Conservation (phyloP, 2,329 filamentous ascomycete genomes). For the Emericellopsis atlantica region DNA sequence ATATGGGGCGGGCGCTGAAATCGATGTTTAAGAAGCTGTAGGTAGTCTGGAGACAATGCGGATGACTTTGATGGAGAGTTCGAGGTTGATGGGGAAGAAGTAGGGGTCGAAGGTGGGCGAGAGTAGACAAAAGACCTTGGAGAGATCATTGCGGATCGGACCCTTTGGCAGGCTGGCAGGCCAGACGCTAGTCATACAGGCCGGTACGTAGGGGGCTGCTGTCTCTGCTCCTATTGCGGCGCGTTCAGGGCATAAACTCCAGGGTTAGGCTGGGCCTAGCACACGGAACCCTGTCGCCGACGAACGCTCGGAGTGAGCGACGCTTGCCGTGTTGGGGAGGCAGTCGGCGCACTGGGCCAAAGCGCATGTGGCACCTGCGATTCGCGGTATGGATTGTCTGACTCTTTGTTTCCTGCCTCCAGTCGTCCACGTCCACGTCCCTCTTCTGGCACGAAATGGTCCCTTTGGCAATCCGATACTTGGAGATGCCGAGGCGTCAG, state of each 20-base stretch:
- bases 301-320: not conserved
- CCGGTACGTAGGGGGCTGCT: too few relatives aligned
- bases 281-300: not conserved
- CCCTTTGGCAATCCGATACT: not conserved
- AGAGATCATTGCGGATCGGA: slow-evolving; percentile 8
- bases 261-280: too few relatives aligned
- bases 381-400: not conserved
- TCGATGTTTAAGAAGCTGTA: not conserved
- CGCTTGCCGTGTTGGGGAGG: slow-evolving; percentile 1
- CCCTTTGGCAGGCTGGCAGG: not conserved
- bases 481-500: not conserved
- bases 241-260: too few relatives aligned
- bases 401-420: not conserved
- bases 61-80: slow-evolving; percentile 1
- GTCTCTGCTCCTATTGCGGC: too few relatives aligned
- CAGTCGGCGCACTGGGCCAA: not conserved
- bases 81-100: slow-evolving; percentile 3
- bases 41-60: not conserved
- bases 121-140: slow-evolving; percentile 9
- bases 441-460: not conserved
- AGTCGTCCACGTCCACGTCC: not conserved
- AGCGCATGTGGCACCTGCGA: not conserved
- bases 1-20: not conserved
- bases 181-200: too few relatives aligned
- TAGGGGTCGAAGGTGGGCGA: slow-evolving; percentile 1